phyloP scores from a whole-genome alignment of 352 stramenopile species.

The Globisporangium radiosum region DNA sequence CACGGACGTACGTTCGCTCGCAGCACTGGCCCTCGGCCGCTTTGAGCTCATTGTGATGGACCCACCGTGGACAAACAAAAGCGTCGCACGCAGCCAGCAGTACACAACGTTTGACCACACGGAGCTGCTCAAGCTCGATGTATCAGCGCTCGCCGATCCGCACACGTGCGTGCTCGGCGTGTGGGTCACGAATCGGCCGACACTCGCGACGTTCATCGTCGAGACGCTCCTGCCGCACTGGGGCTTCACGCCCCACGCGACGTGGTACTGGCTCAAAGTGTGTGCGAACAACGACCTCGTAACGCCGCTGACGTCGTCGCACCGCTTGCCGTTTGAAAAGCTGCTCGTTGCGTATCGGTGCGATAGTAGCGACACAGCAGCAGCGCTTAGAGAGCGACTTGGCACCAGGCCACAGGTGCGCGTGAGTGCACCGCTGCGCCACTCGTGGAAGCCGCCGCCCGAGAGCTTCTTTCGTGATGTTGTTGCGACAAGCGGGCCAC shows the following conservation, averaged over 20 bases:
- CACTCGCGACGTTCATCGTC: conserved; percentile 50
- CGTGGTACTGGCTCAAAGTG: conserved; percentile 77
- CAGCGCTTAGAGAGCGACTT: conserved; percentile 20
- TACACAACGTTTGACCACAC: conserved; percentile 62
- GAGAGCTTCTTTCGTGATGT: conserved; percentile 42
- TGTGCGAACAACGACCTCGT: conserved; percentile 47
- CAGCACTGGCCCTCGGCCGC: conserved; percentile 4
- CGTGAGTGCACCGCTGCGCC: conserved; percentile 56
- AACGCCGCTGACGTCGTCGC: conserved; percentile 47
- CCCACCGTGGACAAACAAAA: conserved; percentile 77
- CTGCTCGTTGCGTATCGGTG: conserved; percentile 50
- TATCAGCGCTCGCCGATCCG: conserved; percentile 21
- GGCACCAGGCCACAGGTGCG: conserved; percentile 33
- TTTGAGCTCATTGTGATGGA: conserved; percentile 60
- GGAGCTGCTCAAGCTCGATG: conserved; percentile 41
- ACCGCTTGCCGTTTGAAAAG: conserved; percentile 63
- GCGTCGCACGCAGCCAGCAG: conserved; percentile 38
- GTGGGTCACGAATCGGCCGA: conserved; percentile 70
- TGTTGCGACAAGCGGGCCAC: conserved; percentile 1
- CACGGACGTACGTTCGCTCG: conserved; percentile 18
- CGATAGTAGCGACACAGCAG: conserved; percentile 5
- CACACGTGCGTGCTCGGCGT: conserved; percentile 51
- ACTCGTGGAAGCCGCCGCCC: conserved; percentile 73
- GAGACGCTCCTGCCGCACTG: conserved; percentile 46
- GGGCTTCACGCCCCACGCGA: conserved; percentile 52